A percentile compares a stretch with the other conserved stretches of the same genome.
phyloP scores from a whole-genome alignment of 441 rosid genomes.

The Croton setiger region DNA sequence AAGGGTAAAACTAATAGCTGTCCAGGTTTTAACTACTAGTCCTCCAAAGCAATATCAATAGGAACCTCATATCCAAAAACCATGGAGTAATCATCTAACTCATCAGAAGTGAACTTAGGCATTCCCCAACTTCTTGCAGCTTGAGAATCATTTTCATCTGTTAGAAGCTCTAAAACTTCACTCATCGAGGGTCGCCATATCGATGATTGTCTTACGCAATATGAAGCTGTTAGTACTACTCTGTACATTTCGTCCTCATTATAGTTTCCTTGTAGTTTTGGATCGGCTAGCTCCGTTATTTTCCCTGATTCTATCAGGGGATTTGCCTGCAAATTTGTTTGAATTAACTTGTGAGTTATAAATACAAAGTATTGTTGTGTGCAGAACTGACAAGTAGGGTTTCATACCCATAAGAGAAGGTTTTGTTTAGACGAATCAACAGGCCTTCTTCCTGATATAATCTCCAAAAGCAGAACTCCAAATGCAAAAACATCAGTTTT shows the following conservation, averaged over 20 bases:
- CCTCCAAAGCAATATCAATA: conserved; percentile 47
- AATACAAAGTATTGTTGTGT: no score
- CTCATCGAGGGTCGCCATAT: conserved; percentile 82
- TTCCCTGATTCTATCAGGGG: conserved; percentile 74
- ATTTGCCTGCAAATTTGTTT: conserved; percentile 49
- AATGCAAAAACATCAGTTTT: conserved; percentile 89
- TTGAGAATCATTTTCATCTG: conserved; percentile 53
- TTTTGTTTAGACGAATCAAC: conserved; percentile 71
- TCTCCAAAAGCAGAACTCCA: conserved; percentile 87
- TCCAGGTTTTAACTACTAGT: conserved; percentile 15
- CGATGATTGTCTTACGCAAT: conserved; percentile 76
- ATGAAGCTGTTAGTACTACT: conserved; percentile 63
- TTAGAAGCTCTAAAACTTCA: conserved; percentile 77
- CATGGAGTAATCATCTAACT: conserved; percentile 73
- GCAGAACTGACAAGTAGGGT: background rate
- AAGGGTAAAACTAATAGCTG: background rate
- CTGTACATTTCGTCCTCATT: conserved; percentile 65
- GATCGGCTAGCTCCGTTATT: conserved; percentile 61
- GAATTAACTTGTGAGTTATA: no score
- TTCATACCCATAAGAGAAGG: conserved; percentile 78
- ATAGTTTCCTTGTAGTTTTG: conserved; percentile 52
- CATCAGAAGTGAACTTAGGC: conserved; percentile 59
- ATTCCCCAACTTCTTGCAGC: conserved; percentile 60
- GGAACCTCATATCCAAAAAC: conserved; percentile 72
- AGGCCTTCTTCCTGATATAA: conserved; percentile 72